These are phyloP conservation scores for Tuber melanosporum DNA, from an alignment of 495 filamentous ascomycete species.

Conservation along the genomic window DNA sequence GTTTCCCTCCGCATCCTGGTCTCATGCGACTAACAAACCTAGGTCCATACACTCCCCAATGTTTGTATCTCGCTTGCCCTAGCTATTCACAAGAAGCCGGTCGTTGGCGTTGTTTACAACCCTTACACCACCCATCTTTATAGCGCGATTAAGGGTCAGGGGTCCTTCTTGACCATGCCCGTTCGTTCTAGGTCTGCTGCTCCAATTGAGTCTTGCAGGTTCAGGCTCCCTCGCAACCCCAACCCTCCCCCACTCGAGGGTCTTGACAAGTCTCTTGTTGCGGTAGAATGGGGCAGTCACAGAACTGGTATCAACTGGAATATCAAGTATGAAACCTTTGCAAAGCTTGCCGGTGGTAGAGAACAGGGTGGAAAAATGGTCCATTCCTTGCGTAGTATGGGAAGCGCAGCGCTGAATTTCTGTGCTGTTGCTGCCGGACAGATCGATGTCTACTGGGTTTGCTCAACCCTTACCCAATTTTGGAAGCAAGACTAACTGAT, in stretches of 20 bases:
- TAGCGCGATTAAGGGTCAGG: conserved; percentile 62
- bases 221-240: conserved; percentile 55
- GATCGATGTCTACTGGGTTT: conserved; percentile 72
- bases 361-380: conserved; percentile 77
- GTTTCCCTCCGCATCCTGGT: not conserved
- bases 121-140: conserved; percentile 48
- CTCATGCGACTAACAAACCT: not conserved
- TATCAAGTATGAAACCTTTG: conserved; percentile 64
- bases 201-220: conserved; percentile 38
- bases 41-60: conserved; percentile 66
- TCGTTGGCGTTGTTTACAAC: conserved; percentile 80
- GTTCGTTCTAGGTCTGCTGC: conserved; percentile 44
- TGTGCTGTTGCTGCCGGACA: conserved; percentile 73
- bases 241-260: conserved; percentile 52
- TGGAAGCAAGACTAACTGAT: conserved; percentile 4
- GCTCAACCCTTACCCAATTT: not conserved
- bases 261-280: conserved; percentile 58
- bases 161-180: conserved; percentile 55
- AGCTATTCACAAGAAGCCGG: conserved; percentile 54
- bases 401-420: conserved; percentile 76
- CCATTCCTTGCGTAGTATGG: conserved; percentile 65
- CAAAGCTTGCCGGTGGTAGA: conserved; percentile 55
- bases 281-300: conserved; percentile 72
- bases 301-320: conserved; percentile 68
- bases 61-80: conserved; percentile 80